Evolutionary conservation across 140 eudicot species (phyloP).

Genomic region (Cichorium intybus): DNA sequence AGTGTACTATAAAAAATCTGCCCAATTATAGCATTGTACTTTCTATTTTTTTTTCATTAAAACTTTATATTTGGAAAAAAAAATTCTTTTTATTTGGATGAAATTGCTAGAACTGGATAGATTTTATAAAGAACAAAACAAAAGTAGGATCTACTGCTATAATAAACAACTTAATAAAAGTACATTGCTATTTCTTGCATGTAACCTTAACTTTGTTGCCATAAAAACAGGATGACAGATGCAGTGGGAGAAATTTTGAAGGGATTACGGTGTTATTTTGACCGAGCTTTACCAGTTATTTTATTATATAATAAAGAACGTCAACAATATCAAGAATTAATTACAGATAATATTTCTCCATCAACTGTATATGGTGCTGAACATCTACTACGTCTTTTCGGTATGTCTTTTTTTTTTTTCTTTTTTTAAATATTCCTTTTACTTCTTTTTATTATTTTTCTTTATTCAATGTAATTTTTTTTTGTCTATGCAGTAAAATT

Average conservation of each 20-base stretch:
- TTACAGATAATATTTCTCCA: conserved; percentile 66
- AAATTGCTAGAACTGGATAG: too few species aligned
- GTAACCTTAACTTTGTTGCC: background rate
- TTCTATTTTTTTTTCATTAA: too few species aligned
- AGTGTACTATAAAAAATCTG: too few species aligned
- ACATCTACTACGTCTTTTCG: conserved; percentile 93
- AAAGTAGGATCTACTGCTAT: too few species aligned
- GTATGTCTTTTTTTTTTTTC: conserved; percentile 37
- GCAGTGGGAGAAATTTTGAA: conserved; percentile 74
- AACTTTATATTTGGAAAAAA: too few species aligned
- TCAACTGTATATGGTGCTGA: conserved; percentile 89
- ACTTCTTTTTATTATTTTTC: background rate
- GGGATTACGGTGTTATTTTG: conserved; percentile 77
- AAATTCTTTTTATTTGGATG: too few species aligned
- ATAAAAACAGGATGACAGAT: conserved; percentile 59
- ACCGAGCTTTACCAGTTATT: conserved; percentile 71
- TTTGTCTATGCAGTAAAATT: conserved; percentile 70
- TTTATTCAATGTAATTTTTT: conserved; percentile 1
- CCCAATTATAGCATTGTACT: too few species aligned
- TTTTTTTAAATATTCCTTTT: background rate
- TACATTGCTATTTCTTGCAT: background rate
- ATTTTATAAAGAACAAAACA: too few species aligned
- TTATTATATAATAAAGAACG: conserved; percentile 88
- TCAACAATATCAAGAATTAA: conserved; percentile 66
- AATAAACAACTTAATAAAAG: background rate